Evolutionary conservation across 2,329 filamentous ascomycete genomes (phyloP).

Genomic region (Fonsecaea erecta): DNA sequence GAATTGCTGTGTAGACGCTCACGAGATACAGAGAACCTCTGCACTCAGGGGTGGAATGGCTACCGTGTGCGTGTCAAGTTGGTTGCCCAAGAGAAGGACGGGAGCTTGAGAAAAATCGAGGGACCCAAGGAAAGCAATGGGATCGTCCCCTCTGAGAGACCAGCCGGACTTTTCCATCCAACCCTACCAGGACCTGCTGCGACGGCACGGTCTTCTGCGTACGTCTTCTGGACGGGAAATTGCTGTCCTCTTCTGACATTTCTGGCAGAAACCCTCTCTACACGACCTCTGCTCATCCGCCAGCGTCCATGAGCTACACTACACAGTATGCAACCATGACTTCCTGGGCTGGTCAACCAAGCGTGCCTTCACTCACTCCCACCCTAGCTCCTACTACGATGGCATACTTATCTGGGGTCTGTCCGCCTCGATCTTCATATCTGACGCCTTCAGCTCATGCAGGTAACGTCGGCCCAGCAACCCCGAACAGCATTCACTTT

Average conservation of each 20-base stretch:
- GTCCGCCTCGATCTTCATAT: not conserved
- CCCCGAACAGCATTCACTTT: not conserved
- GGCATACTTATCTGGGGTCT: not conserved
- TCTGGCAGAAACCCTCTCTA: conserved; percentile 1
- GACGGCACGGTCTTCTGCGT: conserved; percentile 1
- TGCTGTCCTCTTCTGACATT: not conserved
- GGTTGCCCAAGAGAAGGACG: conserved; percentile 27
- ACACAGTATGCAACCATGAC: conserved; percentile 11
- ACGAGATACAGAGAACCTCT: conserved; percentile 25
- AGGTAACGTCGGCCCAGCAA: not conserved
- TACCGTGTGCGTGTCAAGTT: conserved; percentile 27
- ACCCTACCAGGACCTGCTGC: not conserved
- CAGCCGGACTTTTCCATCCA: conserved; percentile 2
- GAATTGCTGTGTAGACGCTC: not conserved
- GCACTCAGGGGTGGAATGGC: conserved; percentile 30
- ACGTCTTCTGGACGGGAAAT: not conserved
- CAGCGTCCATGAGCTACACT: conserved; percentile 2
- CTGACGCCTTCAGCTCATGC: not conserved
- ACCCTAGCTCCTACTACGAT: not conserved
- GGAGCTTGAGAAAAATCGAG: conserved; percentile 25
- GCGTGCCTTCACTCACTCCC: not conserved
- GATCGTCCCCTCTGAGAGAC: conserved; percentile 2
- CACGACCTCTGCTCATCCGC: not conserved
- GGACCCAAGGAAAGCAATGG: conserved; percentile 26
- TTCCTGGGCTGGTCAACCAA: not conserved